Evolutionary conservation across 805 yeast species (phyloP).

Genomic region (Kazachstania kunashirensis): DNA sequence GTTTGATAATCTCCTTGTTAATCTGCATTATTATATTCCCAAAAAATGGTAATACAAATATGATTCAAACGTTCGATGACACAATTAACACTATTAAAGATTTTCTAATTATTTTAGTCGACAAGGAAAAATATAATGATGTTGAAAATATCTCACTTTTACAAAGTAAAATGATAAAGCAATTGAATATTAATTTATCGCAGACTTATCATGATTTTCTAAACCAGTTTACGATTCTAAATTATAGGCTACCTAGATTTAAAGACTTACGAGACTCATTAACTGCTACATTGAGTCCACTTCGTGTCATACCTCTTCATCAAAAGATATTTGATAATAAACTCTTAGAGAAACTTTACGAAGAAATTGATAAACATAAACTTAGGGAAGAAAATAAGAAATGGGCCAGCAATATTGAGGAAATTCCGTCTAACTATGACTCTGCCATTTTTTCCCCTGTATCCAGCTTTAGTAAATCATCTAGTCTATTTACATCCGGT

Average conservation of each 20-base stretch:
- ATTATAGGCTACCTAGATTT: constrained; percentile 27
- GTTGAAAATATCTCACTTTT: constrained; percentile 11
- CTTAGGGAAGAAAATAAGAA: background rate
- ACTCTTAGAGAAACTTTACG: constrained; percentile 14
- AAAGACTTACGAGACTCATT: constrained; percentile 34
- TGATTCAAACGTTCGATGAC: constrained; percentile 21
- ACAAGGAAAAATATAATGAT: constrained; percentile 10
- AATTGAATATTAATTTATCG: constrained; percentile 29
- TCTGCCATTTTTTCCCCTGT: background rate
- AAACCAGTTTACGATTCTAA: constrained; percentile 33
- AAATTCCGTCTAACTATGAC: background rate
- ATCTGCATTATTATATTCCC: constrained; percentile 33
- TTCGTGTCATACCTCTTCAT: constrained; percentile 33
- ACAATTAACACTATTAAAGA: constrained; percentile 20
- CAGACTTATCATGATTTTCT: constrained; percentile 36
- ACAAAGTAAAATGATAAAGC: constrained; percentile 28
- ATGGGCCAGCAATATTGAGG: background rate
- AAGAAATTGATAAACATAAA: background rate
- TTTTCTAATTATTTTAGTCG: constrained; percentile 20
- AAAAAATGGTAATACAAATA: constrained; percentile 32
- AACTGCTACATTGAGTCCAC: constrained; percentile 33
- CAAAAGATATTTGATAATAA: constrained; percentile 15
- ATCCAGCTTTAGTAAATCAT: background rate
- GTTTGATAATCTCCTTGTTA: constrained; percentile 31
- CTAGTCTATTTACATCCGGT: constrained; percentile 21